Percentiles rank a stretch among this genome's conserved stretches.
phyloP scores from a whole-genome alignment of 306 rosid genomes.

The Cucurbita moschata region DNA sequence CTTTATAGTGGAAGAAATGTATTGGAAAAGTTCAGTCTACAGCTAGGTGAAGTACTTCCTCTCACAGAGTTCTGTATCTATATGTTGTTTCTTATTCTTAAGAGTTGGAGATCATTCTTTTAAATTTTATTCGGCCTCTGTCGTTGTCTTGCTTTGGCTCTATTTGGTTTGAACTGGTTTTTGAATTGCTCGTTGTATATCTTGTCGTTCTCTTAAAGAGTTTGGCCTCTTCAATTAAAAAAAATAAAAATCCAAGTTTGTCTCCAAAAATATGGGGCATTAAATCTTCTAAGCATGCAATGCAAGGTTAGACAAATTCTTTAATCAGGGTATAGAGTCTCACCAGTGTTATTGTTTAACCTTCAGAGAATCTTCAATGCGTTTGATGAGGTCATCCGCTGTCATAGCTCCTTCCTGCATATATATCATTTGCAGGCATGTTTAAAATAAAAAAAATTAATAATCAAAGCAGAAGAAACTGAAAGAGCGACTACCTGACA shows the following conservation, averaged over 20 bases:
- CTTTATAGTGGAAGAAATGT: not conserved
- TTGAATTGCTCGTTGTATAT: not conserved
- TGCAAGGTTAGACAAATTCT: not conserved
- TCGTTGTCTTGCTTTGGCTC: not conserved
- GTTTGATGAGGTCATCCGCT: conserved; percentile 59
- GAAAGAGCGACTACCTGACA: not conserved
- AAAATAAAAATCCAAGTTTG: not conserved
- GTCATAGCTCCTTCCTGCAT: conserved; percentile 80
- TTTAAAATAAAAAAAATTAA: not conserved
- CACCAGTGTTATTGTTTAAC: conserved; percentile 44
- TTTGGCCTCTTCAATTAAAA: not conserved
- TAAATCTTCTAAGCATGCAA: not conserved
- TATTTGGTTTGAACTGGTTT: not conserved
- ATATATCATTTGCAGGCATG: not conserved
- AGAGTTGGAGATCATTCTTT: not conserved
- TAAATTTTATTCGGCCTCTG: not conserved
- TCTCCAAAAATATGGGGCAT: not conserved
- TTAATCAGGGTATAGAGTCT: conserved; percentile 7
- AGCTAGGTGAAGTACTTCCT: not conserved
- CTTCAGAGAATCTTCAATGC: conserved; percentile 49
- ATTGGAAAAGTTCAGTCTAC: not conserved
- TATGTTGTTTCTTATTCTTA: not conserved
- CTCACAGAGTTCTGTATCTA: not conserved
- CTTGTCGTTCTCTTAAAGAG: not conserved
- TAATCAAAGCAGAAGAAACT: not conserved